phyloP scores from a whole-genome alignment of 371 early-diverging fungal genomes.

The Mortierella sp. region DNA sequence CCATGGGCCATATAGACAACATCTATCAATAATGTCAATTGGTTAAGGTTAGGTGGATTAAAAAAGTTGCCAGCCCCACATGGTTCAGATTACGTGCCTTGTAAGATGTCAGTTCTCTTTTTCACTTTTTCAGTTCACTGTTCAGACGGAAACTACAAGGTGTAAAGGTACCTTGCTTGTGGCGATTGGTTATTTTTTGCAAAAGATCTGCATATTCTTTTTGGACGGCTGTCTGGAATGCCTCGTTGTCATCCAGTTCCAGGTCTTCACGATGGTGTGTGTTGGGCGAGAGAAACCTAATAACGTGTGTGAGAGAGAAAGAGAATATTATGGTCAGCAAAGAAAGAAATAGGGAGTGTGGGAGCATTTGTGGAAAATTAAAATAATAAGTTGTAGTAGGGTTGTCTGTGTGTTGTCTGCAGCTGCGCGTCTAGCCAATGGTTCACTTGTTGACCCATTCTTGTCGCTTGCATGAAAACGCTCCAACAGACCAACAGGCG shows the following conservation, averaged over 20 bases:
- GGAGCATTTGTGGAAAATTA: constrained; percentile 17
- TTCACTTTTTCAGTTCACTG: background rate
- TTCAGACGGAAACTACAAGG: background rate
- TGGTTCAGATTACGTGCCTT: background rate
- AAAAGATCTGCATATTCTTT: constrained; percentile 46
- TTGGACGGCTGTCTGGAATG: constrained; percentile 27
- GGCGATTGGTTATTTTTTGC: constrained; percentile 50
- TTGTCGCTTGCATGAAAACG: background rate
- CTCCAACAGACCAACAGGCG: background rate
- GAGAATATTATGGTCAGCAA: background rate
- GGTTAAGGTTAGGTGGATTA: background rate
- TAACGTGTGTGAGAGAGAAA: background rate
- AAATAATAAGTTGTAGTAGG: background rate
- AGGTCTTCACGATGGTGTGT: constrained; percentile 27
- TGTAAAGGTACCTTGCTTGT: constrained; percentile 51
- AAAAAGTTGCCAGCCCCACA: constrained; percentile 14
- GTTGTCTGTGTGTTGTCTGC: background rate
- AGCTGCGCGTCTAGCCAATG: background rate
- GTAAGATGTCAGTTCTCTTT: background rate
- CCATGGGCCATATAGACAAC: constrained; percentile 57
- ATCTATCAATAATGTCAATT: constrained; percentile 17
- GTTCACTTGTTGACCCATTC: background rate
- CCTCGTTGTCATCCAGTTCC: constrained; percentile 36
- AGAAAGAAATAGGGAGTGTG: background rate
- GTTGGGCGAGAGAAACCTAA: constrained; percentile 46